Evolutionary conservation across 441 rosid genomes (phyloP).

Genomic region (Gossypium schwendimanii): DNA sequence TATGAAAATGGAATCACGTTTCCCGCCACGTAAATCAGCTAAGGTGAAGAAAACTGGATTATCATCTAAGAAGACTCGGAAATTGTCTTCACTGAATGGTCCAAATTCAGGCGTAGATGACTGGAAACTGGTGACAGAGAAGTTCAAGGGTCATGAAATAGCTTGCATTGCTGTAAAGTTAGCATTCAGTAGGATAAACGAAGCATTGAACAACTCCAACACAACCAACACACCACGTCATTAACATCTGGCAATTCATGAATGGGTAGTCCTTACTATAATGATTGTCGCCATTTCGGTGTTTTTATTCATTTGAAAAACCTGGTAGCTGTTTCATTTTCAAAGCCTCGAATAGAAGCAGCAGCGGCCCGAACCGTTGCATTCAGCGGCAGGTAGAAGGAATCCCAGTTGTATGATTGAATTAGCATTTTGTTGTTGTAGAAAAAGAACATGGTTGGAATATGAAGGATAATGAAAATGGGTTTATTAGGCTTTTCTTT

Average conservation of each 20-base stretch:
- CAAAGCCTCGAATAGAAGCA: no score
- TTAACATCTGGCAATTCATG: constrained; percentile 30
- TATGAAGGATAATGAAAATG: no score
- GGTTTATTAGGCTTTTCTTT: no score
- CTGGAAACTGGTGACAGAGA: constrained; percentile 36
- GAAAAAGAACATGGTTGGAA: no score
- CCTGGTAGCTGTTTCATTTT: no score
- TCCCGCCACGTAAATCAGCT: constrained; percentile 29
- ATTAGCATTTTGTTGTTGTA: no score
- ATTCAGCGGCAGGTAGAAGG: no score
- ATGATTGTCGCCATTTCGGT: neutral
- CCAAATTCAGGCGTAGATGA: constrained; percentile 32
- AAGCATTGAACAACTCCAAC: constrained; percentile 69
- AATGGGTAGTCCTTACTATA: constrained; percentile 9
- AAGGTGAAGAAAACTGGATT: constrained; percentile 45
- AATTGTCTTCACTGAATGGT: constrained; percentile 63
- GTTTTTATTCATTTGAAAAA: no score
- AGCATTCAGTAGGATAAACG: constrained; percentile 79
- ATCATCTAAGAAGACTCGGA: constrained; percentile 61
- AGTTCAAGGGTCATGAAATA: constrained; percentile 51
- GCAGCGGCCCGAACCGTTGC: no score
- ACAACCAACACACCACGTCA: constrained; percentile 38
- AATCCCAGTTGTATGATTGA: no score
- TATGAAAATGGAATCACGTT: constrained; percentile 19
- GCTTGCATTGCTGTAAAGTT: constrained; percentile 79